These are phyloP conservation scores for Rhodotorula paludigena DNA, from an alignment of 768 basidiomycete genomes.

Conservation along the genomic window DNA sequence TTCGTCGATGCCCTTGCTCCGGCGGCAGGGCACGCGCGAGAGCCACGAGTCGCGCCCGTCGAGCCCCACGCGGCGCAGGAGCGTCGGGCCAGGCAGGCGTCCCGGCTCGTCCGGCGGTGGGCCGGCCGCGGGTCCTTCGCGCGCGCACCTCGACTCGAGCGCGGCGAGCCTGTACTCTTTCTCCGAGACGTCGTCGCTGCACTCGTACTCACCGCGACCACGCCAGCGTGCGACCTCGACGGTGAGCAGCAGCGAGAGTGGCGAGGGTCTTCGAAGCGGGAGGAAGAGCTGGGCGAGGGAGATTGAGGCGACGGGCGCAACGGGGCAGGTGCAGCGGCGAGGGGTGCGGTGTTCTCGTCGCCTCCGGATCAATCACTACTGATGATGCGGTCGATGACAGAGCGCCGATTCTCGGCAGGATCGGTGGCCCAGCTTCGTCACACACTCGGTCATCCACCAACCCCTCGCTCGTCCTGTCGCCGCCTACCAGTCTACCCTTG, in stretches of 20 bases:
- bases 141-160: constrained; percentile 2
- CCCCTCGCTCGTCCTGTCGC: constrained; percentile 15
- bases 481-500: constrained; percentile 10
- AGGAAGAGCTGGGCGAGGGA: constrained; percentile 11
- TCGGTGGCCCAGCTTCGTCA: constrained; percentile 11
- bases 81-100: background rate
- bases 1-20: constrained; percentile 21
- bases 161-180: constrained; percentile 1
- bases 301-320: constrained; percentile 18
- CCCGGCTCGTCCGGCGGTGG: background rate
- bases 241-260: constrained; percentile 5
- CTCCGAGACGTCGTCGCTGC: constrained; percentile 22
- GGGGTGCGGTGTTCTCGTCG: background rate
- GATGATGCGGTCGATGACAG: background rate
- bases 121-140: background rate
- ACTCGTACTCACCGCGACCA: constrained; percentile 33
- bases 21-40: background rate
- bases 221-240: constrained; percentile 11
- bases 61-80: background rate
- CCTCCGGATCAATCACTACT: background rate
- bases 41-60: background rate
- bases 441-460: constrained; percentile 9
- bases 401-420: constrained; percentile 9
- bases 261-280: background rate
- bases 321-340: constrained; percentile 12